Base-by-base conservation (phyloP, 2,329 filamentous ascomycete genomes). In the Gaeumannomyces tritici region DNA sequence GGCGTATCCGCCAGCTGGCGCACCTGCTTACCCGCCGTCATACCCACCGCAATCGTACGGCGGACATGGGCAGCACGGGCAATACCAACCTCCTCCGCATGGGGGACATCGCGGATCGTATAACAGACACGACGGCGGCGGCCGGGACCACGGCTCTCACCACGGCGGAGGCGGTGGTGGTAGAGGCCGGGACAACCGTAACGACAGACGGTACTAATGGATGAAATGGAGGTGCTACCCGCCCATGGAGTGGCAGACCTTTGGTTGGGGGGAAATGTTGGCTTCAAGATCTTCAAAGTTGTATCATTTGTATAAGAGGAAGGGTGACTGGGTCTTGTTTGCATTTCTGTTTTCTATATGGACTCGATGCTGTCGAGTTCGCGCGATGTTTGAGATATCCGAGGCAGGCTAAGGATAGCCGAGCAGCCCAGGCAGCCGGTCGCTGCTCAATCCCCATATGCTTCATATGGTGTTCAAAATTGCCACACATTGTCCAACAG, bases 161-260 rank as follows among this genome's bases (percentile, higher is more conserved):
- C 29, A 51, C 15, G 26, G 26, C 8, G 58, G 42, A 27, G 57
- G 47, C 15, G 24, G 58, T 29, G 58, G 58, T 12, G 27, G 21
- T 54, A 61, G 60, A 55, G 59, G 35, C 57, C 51, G n/a, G 24
- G 59, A 64, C 21, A 63, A 63, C 61, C 65, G 64, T 4, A 64
- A 66, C 47, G 61, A 62, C 12, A 61, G 64, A 61, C 28, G 60
- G 60, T 55, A 56, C 55, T 29, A 35, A 60, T 24, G 15, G 8
- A 51, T 47, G 42, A 26, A 28, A 7, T 56, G 8, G 28, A 42
- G 13, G 35, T 15, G n/a, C 55, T 7, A 3, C n/a, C 42, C n/a
- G 42, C 28, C 55, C 28, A 26, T 28, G 12, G 26, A 21, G 24
- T 2, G 26, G 31, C 31, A 11, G 31, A 33, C 31, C 55, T 24